These are phyloP conservation scores for Bolboschoenoplectus hybrid DNA, from an alignment of 202 grass and related monocot genomes.

Conservation along the genomic window DNA sequence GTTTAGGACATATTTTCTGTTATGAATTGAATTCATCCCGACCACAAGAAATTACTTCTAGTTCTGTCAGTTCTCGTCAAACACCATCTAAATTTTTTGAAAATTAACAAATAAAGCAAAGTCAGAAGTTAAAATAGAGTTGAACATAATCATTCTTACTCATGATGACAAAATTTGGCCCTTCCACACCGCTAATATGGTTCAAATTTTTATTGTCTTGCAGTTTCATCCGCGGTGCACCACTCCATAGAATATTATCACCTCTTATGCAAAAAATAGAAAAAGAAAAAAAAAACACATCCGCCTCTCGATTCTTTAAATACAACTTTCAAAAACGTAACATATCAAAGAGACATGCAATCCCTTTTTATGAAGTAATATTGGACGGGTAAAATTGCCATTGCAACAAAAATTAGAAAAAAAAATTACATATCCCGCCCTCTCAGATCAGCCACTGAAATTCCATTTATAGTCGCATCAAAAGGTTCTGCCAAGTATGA, in stretches of 20 bases:
- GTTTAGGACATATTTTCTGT: too few relatives aligned
- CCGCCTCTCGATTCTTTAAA: background rate
- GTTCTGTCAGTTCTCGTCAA: too few relatives aligned
- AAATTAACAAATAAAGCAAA: too few relatives aligned
- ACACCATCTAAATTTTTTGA: too few relatives aligned
- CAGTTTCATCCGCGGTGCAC: background rate
- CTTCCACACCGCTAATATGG: too few relatives aligned
- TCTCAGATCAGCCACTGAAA: background rate
- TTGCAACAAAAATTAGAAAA: background rate
- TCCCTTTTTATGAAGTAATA: background rate
- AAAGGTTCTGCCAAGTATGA: background rate
- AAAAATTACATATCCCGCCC: background rate
- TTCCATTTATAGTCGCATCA: background rate
- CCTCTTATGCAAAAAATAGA: background rate
- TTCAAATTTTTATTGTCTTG: background rate
- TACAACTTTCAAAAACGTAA: slow-evolving; percentile 1
- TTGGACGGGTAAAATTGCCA: background rate
- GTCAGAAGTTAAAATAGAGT: too few relatives aligned
- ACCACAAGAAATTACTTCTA: too few relatives aligned
- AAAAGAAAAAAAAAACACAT: background rate
- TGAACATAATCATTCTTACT: too few relatives aligned
- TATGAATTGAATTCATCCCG: too few relatives aligned
- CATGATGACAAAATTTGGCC: too few relatives aligned
- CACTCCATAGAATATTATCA: background rate
- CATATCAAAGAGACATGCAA: background rate